Percentiles rank a stretch among this genome's conserved stretches.
phyloP scores from a whole-genome alignment of 2,329 filamentous ascomycete species.

The Scedosporium aurantiacum region DNA sequence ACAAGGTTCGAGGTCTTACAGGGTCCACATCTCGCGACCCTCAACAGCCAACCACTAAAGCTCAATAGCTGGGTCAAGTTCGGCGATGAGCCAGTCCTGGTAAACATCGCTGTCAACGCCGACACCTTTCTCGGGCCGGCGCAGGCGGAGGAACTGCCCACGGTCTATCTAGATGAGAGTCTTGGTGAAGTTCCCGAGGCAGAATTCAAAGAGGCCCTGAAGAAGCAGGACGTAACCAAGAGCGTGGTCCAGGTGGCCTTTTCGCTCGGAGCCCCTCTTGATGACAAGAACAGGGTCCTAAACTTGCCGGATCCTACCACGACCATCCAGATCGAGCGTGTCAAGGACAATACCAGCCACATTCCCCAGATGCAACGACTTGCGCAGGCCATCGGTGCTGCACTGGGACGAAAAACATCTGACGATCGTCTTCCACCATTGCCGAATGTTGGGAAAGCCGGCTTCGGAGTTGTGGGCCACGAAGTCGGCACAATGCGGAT shows the following conservation, averaged over 20 bases:
- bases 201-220: conserved; percentile 4
- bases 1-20: conserved; percentile 3
- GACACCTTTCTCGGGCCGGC: conserved; percentile 3
- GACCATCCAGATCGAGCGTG: conserved; percentile 1
- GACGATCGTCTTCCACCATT: neutral
- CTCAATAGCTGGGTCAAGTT: conserved; percentile 5
- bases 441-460: neutral
- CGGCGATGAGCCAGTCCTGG: conserved; percentile 1
- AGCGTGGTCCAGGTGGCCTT: conserved; percentile 4
- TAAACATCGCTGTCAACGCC: conserved; percentile 6
- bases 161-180: neutral
- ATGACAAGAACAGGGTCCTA: conserved; percentile 4
- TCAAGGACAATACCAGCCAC: conserved; percentile 1
- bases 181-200: neutral
- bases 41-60: conserved; percentile 3
- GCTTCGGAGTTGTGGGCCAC: conserved; percentile 1
- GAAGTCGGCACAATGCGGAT: conserved; percentile 6
- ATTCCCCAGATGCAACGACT: conserved; percentile 2
- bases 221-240: neutral
- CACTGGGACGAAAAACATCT: neutral
- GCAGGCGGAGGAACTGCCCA: neutral
- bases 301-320: conserved; percentile 2
- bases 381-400: conserved; percentile 1
- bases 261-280: neutral
- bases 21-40: neutral